Conservation (phyloP, 2,329 filamentous ascomycete genomes). For the Fusarium temperatum region DNA sequence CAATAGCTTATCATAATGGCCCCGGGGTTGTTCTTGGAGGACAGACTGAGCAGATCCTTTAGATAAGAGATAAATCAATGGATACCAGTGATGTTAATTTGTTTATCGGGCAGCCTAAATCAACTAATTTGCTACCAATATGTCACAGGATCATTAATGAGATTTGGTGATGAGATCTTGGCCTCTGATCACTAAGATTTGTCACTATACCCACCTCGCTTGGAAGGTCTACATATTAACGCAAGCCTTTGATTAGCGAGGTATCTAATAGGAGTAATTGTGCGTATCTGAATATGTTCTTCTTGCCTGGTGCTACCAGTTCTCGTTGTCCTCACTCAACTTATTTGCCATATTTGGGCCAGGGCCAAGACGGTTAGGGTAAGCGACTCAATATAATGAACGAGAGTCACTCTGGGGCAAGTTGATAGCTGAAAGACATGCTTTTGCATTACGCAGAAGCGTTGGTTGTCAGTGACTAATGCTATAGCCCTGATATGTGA, state of each 20-base stretch:
- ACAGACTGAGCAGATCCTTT: background rate
- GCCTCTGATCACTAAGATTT: background rate
- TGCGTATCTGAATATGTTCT: background rate
- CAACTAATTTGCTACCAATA: background rate
- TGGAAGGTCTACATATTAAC: too few species aligned
- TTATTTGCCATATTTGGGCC: background rate
- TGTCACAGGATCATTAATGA: background rate
- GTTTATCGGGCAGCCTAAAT: background rate
- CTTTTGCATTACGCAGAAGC: background rate
- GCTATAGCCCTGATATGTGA: background rate
- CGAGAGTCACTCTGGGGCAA: background rate
- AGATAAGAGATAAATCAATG: background rate
- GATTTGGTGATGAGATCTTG: background rate
- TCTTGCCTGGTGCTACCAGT: background rate
- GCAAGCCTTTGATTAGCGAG: background rate
- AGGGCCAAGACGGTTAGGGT: background rate
- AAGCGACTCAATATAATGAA: background rate
- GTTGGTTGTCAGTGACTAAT: background rate
- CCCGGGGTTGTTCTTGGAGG: background rate
- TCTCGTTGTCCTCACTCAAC: too few species aligned
- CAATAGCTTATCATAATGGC: background rate
- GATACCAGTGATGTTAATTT: constrained; percentile 27
- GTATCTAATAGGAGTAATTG: background rate
- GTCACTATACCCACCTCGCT: background rate
- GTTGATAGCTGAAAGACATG: background rate